phyloP scores from a whole-genome alignment of 2,329 filamentous ascomycete species.

The Aschersonia sp. region DNA sequence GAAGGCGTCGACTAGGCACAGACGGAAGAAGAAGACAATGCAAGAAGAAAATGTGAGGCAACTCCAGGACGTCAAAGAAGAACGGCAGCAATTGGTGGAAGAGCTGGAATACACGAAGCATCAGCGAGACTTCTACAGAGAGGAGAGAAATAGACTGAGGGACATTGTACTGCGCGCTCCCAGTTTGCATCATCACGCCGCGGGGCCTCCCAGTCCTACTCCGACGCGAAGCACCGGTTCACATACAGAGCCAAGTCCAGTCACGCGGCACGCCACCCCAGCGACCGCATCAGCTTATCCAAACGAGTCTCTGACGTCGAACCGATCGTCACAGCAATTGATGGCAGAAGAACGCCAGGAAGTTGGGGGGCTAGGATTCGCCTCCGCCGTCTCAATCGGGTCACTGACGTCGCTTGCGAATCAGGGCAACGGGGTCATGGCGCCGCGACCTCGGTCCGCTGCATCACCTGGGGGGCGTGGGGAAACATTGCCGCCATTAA shows the following conservation, averaged over 20 bases:
- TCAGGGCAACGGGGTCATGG: slow-evolving; percentile 18
- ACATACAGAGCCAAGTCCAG: slow-evolving; percentile 22
- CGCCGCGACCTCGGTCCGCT: slow-evolving; percentile 22
- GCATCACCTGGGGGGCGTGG: slow-evolving; percentile 20
- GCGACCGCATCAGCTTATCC: slow-evolving; percentile 19
- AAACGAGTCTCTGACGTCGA: slow-evolving; percentile 27
- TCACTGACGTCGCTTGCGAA: slow-evolving; percentile 27
- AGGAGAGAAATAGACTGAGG: slow-evolving; percentile 56
- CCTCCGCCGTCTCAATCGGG: slow-evolving; percentile 17
- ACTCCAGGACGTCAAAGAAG: slow-evolving; percentile 53
- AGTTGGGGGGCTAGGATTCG: slow-evolving; percentile 23
- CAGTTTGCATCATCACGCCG: slow-evolving; percentile 36
- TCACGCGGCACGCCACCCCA: slow-evolving; percentile 12
- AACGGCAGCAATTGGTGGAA: slow-evolving; percentile 48
- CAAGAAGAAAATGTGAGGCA: slow-evolving; percentile 57
- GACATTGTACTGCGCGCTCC: slow-evolving; percentile 49
- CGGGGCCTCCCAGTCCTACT: slow-evolving; percentile 35
- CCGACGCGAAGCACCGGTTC: slow-evolving; percentile 20
- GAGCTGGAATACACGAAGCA: slow-evolving; percentile 37
- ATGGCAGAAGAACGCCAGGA: slow-evolving; percentile 33
- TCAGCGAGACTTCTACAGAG: slow-evolving; percentile 59
- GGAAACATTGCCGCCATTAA: slow-evolving; percentile 32
- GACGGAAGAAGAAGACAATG: slow-evolving; percentile 68
- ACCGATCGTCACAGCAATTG: slow-evolving; percentile 30
- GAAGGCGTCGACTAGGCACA: slow-evolving; percentile 69